Evolutionary conservation across 352 stramenopile species (phyloP).

Genomic region (Chrysophaeum taylorii): DNA sequence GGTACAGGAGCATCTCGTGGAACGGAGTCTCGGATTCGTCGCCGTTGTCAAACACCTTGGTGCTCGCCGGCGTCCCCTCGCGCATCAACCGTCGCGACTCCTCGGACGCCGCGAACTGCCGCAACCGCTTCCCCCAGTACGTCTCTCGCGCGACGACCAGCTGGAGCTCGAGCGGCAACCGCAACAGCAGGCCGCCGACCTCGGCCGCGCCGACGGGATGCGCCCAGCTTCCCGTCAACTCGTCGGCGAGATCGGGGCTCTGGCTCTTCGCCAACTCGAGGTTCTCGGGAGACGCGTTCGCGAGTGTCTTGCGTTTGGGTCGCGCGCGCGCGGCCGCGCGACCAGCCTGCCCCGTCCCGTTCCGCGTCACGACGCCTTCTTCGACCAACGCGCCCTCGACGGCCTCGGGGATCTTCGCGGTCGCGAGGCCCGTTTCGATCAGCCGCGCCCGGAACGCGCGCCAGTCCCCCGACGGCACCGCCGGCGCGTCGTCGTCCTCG

Average conservation of each 20-base stretch:
- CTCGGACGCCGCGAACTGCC: background rate
- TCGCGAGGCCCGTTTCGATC: background rate
- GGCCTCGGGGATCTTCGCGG: background rate
- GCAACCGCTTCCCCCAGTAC: background rate
- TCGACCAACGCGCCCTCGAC: background rate
- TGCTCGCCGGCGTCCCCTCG: background rate
- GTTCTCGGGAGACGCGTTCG: too few species aligned
- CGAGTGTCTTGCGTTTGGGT: too few species aligned
- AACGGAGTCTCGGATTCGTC: background rate
- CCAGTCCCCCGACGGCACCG: background rate
- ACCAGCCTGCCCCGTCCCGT: background rate
- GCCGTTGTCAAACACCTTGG: too few species aligned
- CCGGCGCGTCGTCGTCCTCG: background rate
- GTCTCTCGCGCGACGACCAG: background rate
- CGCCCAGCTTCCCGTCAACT: background rate
- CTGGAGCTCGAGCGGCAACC: constrained; percentile 41
- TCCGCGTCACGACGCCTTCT: background rate
- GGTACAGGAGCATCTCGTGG: background rate
- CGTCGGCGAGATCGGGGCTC: background rate
- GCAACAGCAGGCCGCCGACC: constrained; percentile 44
- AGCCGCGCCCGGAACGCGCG: constrained; percentile 5
- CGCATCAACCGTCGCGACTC: background rate
- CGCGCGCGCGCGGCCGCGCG: too few species aligned
- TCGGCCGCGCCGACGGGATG: constrained; percentile 31
- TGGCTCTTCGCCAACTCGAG: background rate